Evolutionary conservation across 306 rosid genomes (phyloP).

Genomic region (Astragalus membranaceus): DNA sequence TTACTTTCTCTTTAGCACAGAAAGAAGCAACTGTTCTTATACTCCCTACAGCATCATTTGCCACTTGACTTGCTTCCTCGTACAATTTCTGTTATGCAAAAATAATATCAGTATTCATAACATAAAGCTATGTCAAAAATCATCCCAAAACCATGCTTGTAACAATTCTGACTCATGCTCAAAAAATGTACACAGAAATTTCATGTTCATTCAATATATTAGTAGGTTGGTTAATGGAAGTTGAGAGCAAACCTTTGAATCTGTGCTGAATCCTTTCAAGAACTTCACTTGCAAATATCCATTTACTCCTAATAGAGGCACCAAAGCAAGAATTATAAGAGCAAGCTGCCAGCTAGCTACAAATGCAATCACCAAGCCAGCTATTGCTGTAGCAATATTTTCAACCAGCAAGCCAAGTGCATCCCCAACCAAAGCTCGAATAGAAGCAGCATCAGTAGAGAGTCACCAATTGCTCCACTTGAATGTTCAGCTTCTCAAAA

Average conservation of each 20-base stretch:
- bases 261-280: conserved; percentile 49
- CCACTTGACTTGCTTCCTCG: conserved; percentile 83
- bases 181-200: too few species aligned
- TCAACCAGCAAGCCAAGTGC: conserved; percentile 50
- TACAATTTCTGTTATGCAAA: conserved; percentile 43
- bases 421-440: conserved; percentile 53
- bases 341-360: conserved; percentile 53
- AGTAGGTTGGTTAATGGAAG: not conserved
- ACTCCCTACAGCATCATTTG: conserved; percentile 75
- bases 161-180: too few species aligned
- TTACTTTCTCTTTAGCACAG: conserved; percentile 84
- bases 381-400: conserved; percentile 36
- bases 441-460: conserved; percentile 50
- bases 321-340: conserved; percentile 44
- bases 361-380: conserved; percentile 48
- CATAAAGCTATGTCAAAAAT: too few species aligned
- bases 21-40: conserved; percentile 78
- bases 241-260: conserved; percentile 43
- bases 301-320: conserved; percentile 38
- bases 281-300: conserved; percentile 43
- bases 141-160: too few species aligned
- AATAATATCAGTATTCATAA: not conserved
- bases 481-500: conserved; percentile 49
- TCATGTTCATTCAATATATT: not conserved
- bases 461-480: conserved; percentile 49